These are phyloP conservation scores for Didymella sp. DNA, from an alignment of 2,329 filamentous ascomycete species.

Conservation along the genomic window DNA sequence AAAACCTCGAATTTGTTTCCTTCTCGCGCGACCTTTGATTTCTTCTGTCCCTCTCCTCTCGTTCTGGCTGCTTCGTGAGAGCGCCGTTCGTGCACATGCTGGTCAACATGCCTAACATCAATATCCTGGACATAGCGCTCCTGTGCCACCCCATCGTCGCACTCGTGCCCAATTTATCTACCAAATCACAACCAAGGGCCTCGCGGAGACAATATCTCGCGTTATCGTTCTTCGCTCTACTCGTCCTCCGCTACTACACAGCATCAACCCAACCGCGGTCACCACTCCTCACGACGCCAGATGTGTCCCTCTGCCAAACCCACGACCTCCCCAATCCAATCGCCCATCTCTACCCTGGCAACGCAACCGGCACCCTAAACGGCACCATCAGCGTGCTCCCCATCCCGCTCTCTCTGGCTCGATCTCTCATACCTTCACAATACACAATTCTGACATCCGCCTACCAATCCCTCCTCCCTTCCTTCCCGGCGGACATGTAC, in stretches of 20 bases:
- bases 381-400: constrained; percentile 61
- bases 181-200: constrained; percentile 13
- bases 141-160: constrained; percentile 43
- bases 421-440: constrained; percentile 57
- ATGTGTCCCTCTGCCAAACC: constrained; percentile 29
- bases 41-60: background rate
- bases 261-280: background rate
- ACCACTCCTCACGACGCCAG: background rate
- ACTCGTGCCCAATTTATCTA: constrained; percentile 33
- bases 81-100: background rate
- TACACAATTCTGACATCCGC: constrained; percentile 60
- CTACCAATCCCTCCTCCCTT: constrained; percentile 57
- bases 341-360: constrained; percentile 54
- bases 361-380: constrained; percentile 62
- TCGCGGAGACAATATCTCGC: constrained; percentile 27
- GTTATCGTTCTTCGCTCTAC: constrained; percentile 30
- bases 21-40: background rate
- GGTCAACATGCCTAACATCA: background rate
- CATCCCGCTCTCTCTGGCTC: constrained; percentile 57
- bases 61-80: background rate
- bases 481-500: constrained; percentile 61
- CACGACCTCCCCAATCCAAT: constrained; percentile 58
- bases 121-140: constrained; percentile 35
- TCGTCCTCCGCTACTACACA: constrained; percentile 27
- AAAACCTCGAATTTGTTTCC: background rate